A percentile compares a stretch with the other conserved stretches of the same genome.
Evolutionary conservation across 805 yeast genomes (phyloP).

Genomic region (Starmera quercuum): DNA sequence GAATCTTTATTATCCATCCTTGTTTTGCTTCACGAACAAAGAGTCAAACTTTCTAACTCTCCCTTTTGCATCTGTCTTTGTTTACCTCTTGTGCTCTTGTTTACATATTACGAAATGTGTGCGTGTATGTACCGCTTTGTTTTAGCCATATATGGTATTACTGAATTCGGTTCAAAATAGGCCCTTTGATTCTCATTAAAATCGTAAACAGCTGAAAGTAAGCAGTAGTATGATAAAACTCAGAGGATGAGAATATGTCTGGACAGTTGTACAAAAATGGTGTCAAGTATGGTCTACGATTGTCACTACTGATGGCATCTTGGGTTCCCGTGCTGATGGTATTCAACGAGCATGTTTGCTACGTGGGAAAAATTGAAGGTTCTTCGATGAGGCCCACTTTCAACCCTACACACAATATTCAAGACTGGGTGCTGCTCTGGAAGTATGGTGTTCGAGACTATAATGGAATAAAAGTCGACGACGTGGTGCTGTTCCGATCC

Average conservation of each 20-base stretch:
- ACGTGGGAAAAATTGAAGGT: conserved; percentile 71
- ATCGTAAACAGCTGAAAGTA: no score
- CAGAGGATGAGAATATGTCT: neutral
- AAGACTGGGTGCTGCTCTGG: conserved; percentile 63
- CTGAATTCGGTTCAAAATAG: no score
- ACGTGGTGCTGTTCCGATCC: conserved; percentile 69
- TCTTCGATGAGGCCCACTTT: conserved; percentile 84
- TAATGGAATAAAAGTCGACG: conserved; percentile 46
- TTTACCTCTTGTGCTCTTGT: no score
- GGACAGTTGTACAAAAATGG: conserved; percentile 3
- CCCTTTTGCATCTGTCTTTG: no score
- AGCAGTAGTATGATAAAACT: no score
- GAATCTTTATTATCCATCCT: no score
- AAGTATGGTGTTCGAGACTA: conserved; percentile 49
- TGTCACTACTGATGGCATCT: conserved; percentile 33
- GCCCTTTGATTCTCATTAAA: no score
- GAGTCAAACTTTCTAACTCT: no score
- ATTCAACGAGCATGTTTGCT: conserved; percentile 61
- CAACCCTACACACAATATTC: conserved; percentile 51
- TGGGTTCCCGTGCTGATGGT: conserved; percentile 82
- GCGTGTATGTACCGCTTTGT: no score
- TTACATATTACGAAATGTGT: no score
- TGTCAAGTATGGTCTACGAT: conserved; percentile 20
- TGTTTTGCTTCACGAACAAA: no score
- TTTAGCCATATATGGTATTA: no score